Conservation (phyloP, 1,284 basidiomycete genomes). For the Rhodotorula sp. region DNA sequence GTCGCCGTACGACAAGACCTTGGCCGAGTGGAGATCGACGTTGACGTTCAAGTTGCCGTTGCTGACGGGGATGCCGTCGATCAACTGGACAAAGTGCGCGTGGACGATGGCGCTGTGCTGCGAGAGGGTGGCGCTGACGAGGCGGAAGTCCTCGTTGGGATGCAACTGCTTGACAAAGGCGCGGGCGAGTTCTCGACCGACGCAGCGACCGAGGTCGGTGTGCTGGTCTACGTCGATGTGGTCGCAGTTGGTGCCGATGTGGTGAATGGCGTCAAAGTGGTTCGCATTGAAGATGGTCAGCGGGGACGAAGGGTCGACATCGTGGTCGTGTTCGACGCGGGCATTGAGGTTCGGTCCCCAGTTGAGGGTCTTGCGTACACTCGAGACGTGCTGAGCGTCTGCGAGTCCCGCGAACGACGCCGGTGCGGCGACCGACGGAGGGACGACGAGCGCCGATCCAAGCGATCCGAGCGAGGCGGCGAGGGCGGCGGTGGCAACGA, state of each 20-base stretch:
- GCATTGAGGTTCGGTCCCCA: slow-evolving; percentile 32
- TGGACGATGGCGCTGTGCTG: slow-evolving; percentile 41
- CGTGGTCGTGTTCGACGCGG: slow-evolving; percentile 4
- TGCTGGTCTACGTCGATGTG: slow-evolving; percentile 2
- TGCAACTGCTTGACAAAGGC: slow-evolving; percentile 29
- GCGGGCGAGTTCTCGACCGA: slow-evolving; percentile 21
- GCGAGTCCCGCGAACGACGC: neutral
- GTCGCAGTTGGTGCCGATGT: slow-evolving; percentile 13
- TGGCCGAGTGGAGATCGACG: slow-evolving; percentile 64
- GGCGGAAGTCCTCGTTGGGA: slow-evolving; percentile 33
- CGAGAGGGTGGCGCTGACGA: slow-evolving; percentile 38
- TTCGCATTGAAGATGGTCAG: slow-evolving; percentile 22
- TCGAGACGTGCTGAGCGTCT: neutral
- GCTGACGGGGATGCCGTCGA: slow-evolving; percentile 81
- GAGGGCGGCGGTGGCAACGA: slow-evolving; percentile 1
- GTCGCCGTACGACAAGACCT: slow-evolving; percentile 42
- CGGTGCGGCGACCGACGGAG: neutral
- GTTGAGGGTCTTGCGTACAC: slow-evolving; percentile 42
- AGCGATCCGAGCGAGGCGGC: slow-evolving; percentile 18
- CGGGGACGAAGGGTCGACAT: slow-evolving; percentile 6
- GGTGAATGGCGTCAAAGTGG: slow-evolving; percentile 1
- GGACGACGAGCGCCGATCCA: slow-evolving; percentile 10
- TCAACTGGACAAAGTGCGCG: slow-evolving; percentile 57
- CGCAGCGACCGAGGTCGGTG: slow-evolving; percentile 11
- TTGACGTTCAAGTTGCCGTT: slow-evolving; percentile 63